phyloP scores from a whole-genome alignment of 768 basidiomycete species.

The Lactarius indigo region DNA sequence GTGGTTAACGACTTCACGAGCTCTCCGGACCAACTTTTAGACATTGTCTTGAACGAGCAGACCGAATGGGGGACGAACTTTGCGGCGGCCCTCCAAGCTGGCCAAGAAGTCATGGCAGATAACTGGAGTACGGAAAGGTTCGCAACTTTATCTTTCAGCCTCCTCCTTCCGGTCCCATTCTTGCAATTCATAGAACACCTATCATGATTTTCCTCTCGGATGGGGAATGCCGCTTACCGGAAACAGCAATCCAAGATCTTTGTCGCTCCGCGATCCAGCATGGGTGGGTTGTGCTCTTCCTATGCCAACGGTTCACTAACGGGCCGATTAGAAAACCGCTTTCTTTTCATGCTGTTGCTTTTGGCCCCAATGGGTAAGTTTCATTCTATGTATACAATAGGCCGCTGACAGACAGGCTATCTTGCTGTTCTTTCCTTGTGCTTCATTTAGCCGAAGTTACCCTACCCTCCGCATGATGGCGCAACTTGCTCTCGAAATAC shows the following conservation, averaged over 20 bases:
- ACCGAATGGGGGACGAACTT: conserved; percentile 44
- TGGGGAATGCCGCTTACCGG: conserved; percentile 18
- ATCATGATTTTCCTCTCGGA: background rate
- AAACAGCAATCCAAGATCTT: conserved; percentile 39
- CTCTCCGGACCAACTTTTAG: background rate
- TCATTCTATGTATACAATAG: background rate
- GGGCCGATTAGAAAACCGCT: conserved; percentile 42
- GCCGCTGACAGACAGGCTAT: conserved; percentile 23
- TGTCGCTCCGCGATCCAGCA: conserved; percentile 42
- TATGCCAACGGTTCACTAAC: background rate
- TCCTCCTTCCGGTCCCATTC: background rate
- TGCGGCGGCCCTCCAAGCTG: conserved; percentile 36
- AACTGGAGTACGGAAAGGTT: conserved; percentile 51
- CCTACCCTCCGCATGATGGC: conserved; percentile 44
- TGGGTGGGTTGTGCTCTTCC: conserved; percentile 35
- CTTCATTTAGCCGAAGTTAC: conserved; percentile 41
- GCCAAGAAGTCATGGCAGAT: conserved; percentile 39
- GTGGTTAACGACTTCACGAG: background rate
- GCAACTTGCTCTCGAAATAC: conserved; percentile 44
- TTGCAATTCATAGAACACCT: background rate
- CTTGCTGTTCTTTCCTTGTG: conserved; percentile 51
- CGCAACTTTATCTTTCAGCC: conserved; percentile 22
- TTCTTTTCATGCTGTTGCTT: conserved; percentile 55
- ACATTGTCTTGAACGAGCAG: conserved; percentile 10
- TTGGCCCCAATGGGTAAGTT: conserved; percentile 38